Base-by-base conservation (phyloP, 2,329 filamentous ascomycete species). In the Thermoascus crustaceus region DNA sequence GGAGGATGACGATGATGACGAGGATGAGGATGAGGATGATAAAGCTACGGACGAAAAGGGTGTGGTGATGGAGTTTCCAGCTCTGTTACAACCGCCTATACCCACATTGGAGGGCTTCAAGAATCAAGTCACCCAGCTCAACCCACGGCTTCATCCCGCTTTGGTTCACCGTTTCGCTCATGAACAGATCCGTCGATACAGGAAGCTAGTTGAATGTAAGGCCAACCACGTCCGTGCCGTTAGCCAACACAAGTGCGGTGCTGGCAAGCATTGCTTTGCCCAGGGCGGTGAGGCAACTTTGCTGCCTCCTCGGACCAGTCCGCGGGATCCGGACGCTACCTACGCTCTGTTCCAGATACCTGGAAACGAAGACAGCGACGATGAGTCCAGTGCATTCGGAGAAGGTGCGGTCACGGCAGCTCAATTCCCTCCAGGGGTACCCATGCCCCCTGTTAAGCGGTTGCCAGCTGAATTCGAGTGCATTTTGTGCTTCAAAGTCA, bases 401-500 rank as follows among this genome's bases (percentile, higher is more conserved):
- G 86, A 93, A 47, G 80, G 78, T 2, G 71, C 75, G 3, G 77
- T 88, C 30, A 78, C 71, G 8, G 68, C 74, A 7, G 82, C 87
- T 11, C 82, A 78, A 43, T 94, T 94, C 51, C 86, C 87, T 0
- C 63, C 65, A 3, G 85, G 86, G 14, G 86, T 94, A 4, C 86
- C 85, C 5, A 74, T 85, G 60, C 88, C 88, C 4, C 86, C 85
- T 2, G 81, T 85, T 2, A 72, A 68, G 39, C 74, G 75, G 10
- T 71, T 95, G 5, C 88, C 88, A 1, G 85, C 87, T 3, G 80
- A 89, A 52, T 89, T 94, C 42, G 88, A 95, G 64, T 95, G 88
- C 48, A 81, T 83, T 23, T 67, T 94, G 14, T 94, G 88, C 63
- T 94, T 85, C 65, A 77, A 80, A 47, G 73, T 79, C 34, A 94